These are phyloP conservation scores for Leccinum pellstonianum DNA, from an alignment of 768 basidiomycete genomes.

Conservation along the genomic window DNA sequence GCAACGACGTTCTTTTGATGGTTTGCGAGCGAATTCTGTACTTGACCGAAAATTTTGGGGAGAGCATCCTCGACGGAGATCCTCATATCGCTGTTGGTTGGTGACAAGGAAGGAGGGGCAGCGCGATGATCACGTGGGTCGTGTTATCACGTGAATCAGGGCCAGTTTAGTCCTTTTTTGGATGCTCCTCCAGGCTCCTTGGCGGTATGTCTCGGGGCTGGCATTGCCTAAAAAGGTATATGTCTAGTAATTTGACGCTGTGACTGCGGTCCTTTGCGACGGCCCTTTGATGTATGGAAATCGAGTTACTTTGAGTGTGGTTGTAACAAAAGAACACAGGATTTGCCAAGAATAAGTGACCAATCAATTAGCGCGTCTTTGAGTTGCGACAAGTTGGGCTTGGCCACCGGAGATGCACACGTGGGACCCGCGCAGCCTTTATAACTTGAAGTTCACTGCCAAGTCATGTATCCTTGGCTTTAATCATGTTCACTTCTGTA, in stretches of 20 bases:
- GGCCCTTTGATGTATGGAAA: background rate
- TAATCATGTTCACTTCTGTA: constrained; percentile 3
- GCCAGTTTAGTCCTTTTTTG: too few species aligned
- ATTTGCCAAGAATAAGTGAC: background rate
- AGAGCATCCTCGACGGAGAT: constrained; percentile 13
- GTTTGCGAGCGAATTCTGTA: constrained; percentile 67
- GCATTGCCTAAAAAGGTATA: too few species aligned
- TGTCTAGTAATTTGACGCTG: too few species aligned
- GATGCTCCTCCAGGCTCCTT: too few species aligned
- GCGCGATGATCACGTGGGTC: constrained; percentile 19
- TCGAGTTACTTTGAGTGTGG: background rate
- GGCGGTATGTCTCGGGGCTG: too few species aligned
- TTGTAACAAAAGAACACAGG: background rate
- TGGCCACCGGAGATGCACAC: background rate
- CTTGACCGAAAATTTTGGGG: constrained; percentile 74
- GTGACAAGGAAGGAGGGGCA: background rate
- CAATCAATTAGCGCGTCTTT: too few species aligned
- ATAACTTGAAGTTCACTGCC: background rate
- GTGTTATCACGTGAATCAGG: constrained; percentile 7
- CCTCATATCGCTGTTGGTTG: constrained; percentile 6
- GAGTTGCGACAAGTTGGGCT: background rate
- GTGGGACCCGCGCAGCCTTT: background rate
- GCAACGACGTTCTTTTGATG: constrained; percentile 89
- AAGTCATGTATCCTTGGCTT: background rate
- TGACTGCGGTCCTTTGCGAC: too few species aligned